Evolutionary conservation across 257 asterid genomes (phyloP).

Genomic region (Lavandula angustifolia): DNA sequence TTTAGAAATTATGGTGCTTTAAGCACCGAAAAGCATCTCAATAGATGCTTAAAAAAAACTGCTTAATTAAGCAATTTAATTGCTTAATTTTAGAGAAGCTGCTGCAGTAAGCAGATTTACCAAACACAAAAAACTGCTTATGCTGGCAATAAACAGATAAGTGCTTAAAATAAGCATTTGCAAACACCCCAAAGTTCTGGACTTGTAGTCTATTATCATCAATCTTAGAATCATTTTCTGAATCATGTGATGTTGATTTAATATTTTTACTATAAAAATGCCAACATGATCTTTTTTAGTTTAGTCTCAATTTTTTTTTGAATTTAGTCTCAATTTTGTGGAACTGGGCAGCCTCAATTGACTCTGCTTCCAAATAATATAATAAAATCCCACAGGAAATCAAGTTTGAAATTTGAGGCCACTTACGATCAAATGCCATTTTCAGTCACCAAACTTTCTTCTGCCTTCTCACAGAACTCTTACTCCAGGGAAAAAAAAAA

Average conservation of each 20-base stretch:
- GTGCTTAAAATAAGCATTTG: too few species aligned
- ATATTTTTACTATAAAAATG: slow-evolving; percentile 8
- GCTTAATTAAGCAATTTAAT: too few species aligned
- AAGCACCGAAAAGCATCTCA: too few species aligned
- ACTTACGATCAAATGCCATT: slow-evolving; percentile 32
- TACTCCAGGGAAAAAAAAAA: slow-evolving; percentile 18
- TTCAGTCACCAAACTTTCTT: slow-evolving; percentile 33
- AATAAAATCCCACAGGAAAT: slow-evolving; percentile 30
- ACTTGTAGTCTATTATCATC: slow-evolving; percentile 4
- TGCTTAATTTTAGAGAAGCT: too few species aligned
- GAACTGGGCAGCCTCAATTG: slow-evolving; percentile 1
- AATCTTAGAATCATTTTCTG: slow-evolving; percentile 28
- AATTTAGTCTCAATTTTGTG: slow-evolving; percentile 9
- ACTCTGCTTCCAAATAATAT: background rate
- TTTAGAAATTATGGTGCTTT: too few species aligned
- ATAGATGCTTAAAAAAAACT: too few species aligned
- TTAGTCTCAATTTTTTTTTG: slow-evolving; percentile 12
- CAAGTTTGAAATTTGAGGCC: slow-evolving; percentile 27
- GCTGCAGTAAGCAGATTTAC: too few species aligned
- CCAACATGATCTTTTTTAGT: background rate
- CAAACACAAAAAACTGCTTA: too few species aligned
- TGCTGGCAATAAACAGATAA: background rate
- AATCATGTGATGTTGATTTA: slow-evolving; percentile 28
- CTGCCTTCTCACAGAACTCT: slow-evolving; percentile 16
- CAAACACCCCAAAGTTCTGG: background rate